Base-by-base conservation (phyloP, 176 grass and related monocot species). In the Carex scoparia region DNA sequence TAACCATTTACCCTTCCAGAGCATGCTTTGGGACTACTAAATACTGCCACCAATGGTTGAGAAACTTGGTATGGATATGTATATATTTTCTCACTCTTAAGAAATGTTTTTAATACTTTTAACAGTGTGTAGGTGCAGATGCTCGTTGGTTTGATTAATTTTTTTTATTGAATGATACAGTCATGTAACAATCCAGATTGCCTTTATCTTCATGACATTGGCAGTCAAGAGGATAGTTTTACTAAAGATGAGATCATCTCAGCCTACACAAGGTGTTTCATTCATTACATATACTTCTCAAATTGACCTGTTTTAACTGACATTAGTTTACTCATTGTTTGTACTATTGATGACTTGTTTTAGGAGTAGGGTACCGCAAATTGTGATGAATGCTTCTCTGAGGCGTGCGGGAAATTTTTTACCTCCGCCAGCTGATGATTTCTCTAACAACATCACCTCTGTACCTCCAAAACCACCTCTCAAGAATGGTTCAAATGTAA, bases 241-340 rank as follows among this genome's bases (percentile, higher is more conserved):
- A 99, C 97, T 59, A 99, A 99, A 87, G 97, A 99, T 84, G 97
- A 99, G 81, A 88, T 99, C 60, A 99, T 99, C 68, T 99, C 97
- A 88, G 97, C 93, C 62, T 99, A 94, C 89, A 99, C 96, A 54
- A 94, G 96, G 93, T 99, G 91, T 68, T 66, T 79, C 2, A 16
- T 44, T 15, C 35, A 53, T 79, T 61, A 19, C 32, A 16, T 5
- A 12, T 55, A 46, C 57, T 75, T 61, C 15, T 61, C n/a, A 87
- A 81, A 81, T 42, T 71, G 59, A 30, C 5, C 14, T 33, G 27
- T 83, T 5, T 48, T 84, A 65, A 79, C 67, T 30, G 14, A 55
- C 69, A 56, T 49, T 54, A 82, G 87, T 87, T 81, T 74, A 60
- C 75, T 86, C 75, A 11, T 81, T 3, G 12, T 58, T 42, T 69